Evolutionary conservation across 2,329 filamentous ascomycete genomes (phyloP).

Genomic region (Penicillium aurantiogriseum): DNA sequence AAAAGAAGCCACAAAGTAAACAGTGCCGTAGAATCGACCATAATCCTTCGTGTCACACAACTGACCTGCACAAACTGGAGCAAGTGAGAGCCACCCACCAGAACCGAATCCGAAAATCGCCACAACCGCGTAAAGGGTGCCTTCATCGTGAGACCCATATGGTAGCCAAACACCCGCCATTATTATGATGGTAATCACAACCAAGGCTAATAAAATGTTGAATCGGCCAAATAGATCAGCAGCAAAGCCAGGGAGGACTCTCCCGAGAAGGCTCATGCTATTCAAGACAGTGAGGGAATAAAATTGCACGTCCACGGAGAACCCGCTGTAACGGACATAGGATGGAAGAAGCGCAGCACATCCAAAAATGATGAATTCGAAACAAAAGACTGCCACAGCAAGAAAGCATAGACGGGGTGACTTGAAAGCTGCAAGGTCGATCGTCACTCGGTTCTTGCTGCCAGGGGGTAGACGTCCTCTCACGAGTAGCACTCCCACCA

Average conservation of each 20-base stretch:
- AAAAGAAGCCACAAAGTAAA: constrained; percentile 49
- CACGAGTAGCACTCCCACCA: constrained; percentile 33
- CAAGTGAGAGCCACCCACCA: constrained; percentile 49
- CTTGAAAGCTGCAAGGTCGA: constrained; percentile 45
- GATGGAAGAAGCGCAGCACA: constrained; percentile 50
- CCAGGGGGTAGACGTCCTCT: constrained; percentile 35
- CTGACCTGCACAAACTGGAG: constrained; percentile 48
- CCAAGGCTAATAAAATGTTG: constrained; percentile 44
- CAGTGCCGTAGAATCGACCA: constrained; percentile 49
- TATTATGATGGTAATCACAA: constrained; percentile 39
- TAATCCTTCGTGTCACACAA: constrained; percentile 50
- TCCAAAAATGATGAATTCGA: constrained; percentile 52
- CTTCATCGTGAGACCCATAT: constrained; percentile 41
- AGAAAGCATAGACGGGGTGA: constrained; percentile 46
- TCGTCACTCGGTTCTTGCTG: constrained; percentile 26
- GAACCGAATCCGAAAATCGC: constrained; percentile 52
- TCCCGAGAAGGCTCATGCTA: constrained; percentile 44
- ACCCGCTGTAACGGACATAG: constrained; percentile 41
- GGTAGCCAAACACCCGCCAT: constrained; percentile 49
- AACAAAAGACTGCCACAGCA: constrained; percentile 44
- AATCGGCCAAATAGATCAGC: constrained; percentile 49
- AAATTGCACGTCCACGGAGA: constrained; percentile 43
- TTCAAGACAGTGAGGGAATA: constrained; percentile 49
- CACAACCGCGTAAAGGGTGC: constrained; percentile 46
- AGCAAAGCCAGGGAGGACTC: constrained; percentile 45